These are phyloP conservation scores for Auriculariales sp. DNA, from an alignment of 768 basidiomycete genomes.

Conservation along the genomic window DNA sequence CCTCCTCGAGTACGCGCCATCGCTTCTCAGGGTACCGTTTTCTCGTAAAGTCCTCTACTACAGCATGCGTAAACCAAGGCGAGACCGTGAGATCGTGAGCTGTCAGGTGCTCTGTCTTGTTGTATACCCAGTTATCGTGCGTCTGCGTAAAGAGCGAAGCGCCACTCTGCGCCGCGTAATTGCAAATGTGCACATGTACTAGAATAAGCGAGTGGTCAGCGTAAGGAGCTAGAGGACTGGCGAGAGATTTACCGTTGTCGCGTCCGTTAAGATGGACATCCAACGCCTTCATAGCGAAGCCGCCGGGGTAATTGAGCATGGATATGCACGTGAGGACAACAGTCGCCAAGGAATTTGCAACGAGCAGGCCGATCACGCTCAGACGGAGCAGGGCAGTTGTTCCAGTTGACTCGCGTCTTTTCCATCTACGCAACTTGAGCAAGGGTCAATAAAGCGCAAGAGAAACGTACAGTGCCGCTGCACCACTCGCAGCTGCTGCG, in stretches of 20 bases:
- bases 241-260: not conserved
- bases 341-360: constrained; percentile 39
- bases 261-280: not conserved
- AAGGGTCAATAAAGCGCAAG: constrained; percentile 2
- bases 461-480: constrained; percentile 38
- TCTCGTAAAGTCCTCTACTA: constrained; percentile 40
- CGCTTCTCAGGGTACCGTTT: too few relatives aligned
- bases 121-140: constrained; percentile 43
- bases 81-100: constrained; percentile 24
- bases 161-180: constrained; percentile 80
- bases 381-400: constrained; percentile 30
- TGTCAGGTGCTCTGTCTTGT: constrained; percentile 64
- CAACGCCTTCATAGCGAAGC: constrained; percentile 36
- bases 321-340: constrained; percentile 42
- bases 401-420: constrained; percentile 24
- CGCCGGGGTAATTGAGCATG: constrained; percentile 79
- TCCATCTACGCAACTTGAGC: constrained; percentile 14
- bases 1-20: too few relatives aligned
- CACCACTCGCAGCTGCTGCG: constrained; percentile 56
- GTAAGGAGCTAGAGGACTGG: not conserved
- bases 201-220: constrained; percentile 5
- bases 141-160: constrained; percentile 70
- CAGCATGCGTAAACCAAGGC: constrained; percentile 42
- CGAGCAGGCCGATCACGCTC: constrained; percentile 30
- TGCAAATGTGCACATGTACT: constrained; percentile 67